Conservation (phyloP, 768 basidiomycete genomes). For the Coprinopsis strossmayeri region DNA sequence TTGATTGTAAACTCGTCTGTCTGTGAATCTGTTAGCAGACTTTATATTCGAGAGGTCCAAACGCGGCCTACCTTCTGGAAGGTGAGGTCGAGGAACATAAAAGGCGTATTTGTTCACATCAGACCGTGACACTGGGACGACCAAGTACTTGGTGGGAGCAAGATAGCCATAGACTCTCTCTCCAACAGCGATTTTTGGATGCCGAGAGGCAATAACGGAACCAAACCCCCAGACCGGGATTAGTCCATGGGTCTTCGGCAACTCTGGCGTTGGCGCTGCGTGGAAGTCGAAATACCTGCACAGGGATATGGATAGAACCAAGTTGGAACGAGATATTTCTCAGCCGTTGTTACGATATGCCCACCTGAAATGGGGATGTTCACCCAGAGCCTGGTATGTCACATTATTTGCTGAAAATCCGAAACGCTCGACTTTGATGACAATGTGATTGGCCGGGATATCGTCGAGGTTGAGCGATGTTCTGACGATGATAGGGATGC, state of each 20-base stretch:
- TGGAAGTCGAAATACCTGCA: conserved; percentile 67
- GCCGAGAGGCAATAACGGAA: conserved; percentile 43
- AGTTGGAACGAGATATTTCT: too few species aligned
- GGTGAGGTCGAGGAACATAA: conserved; percentile 52
- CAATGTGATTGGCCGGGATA: conserved; percentile 38
- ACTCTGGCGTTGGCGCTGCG: conserved; percentile 31
- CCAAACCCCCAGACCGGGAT: conserved; percentile 74
- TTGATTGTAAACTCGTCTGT: conserved; percentile 65
- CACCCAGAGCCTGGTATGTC: conserved; percentile 56
- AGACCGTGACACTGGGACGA: conserved; percentile 42
- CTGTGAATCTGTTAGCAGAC: conserved; percentile 20
- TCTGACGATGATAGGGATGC: conserved; percentile 6
- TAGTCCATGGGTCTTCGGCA: conserved; percentile 47
- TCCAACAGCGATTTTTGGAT: conserved; percentile 40
- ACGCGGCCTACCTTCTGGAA: conserved; percentile 49
- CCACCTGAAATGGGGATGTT: conserved; percentile 45
- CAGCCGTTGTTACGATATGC: too few species aligned
- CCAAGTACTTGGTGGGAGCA: conserved; percentile 50
- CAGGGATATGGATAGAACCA: not conserved
- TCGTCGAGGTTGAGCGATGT: conserved; percentile 15
- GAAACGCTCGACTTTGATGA: conserved; percentile 57
- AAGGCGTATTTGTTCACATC: conserved; percentile 51
- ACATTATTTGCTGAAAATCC: conserved; percentile 70
- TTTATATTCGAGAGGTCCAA: too few species aligned
- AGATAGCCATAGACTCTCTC: conserved; percentile 64